Evolutionary conservation across 495 filamentous ascomycete genomes (phyloP).

Genomic region (Podospora sp.): DNA sequence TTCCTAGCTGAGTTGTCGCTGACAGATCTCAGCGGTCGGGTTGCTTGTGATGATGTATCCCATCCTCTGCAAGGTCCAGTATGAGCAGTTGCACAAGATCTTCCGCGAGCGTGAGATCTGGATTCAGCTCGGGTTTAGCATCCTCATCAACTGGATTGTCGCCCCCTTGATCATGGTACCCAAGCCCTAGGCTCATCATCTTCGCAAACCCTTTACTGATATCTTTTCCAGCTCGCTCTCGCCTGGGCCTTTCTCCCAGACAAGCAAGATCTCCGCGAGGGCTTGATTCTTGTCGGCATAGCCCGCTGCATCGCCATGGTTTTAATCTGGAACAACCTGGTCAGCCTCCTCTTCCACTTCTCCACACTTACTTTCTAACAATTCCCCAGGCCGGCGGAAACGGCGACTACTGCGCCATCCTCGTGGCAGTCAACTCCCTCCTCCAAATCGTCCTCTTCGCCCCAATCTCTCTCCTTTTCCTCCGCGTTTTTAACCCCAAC

Average conservation of each 20-base stretch:
- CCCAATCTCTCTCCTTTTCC: constrained; percentile 76
- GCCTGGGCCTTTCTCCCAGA: constrained; percentile 85
- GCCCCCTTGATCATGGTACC: constrained; percentile 84
- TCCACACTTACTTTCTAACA: neutral
- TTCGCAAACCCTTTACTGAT: neutral
- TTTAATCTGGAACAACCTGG: constrained; percentile 30
- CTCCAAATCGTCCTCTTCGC: constrained; percentile 88
- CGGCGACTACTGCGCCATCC: constrained; percentile 83
- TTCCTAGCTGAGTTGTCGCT: neutral
- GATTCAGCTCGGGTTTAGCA: constrained; percentile 77
- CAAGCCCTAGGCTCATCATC: neutral
- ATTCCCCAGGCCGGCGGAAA: constrained; percentile 62
- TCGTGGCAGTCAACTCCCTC: constrained; percentile 85
- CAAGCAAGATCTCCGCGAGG: constrained; percentile 64
- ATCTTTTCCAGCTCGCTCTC: constrained; percentile 41
- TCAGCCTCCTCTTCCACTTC: neutral
- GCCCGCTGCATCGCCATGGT: constrained; percentile 85
- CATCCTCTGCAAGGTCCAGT: constrained; percentile 89
- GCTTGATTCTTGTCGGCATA: constrained; percentile 76
- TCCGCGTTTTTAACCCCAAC: constrained; percentile 63
- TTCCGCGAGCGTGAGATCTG: constrained; percentile 66
- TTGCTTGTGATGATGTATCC: constrained; percentile 95
- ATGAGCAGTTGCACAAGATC: constrained; percentile 73
- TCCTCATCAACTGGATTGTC: constrained; percentile 88
- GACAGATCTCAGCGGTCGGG: constrained; percentile 61